Base-by-base conservation (phyloP, 2,329 filamentous ascomycete species). In the Colletotrichum euphorbiae region DNA sequence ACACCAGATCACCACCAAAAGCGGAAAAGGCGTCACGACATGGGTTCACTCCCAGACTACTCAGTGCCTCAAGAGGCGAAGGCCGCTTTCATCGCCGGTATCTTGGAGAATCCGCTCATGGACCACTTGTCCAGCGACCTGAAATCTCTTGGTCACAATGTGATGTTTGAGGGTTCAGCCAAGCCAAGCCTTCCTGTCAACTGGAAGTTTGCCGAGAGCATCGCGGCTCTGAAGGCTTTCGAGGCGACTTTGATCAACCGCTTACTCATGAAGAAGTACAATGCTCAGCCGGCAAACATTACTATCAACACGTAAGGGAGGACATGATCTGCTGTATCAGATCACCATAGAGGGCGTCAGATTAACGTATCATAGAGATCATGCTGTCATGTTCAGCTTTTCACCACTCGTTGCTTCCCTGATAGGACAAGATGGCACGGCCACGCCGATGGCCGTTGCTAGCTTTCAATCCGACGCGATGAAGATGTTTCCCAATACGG, bases 151-250 rank as follows among this genome's bases (percentile, higher is more conserved):
- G 55, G 38, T 7, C 61, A 59, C 12, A 54, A 65, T 36, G 77
- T 84, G 46, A 74, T 71, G 0, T 86, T 85, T 63, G 77, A 80
- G 24, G 85, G 85, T 4, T 76, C 72, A 15, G 72, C 77, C 24
- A 73, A 74, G 31, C 84, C 84, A 0, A 82, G 77, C 50, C 79
- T 87, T 9, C 84, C 85, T 0, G 83, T 88, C 73, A 86, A 85
- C 58, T 88, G 86, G 85, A 79, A 85, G 2, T 85, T 87, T 57
- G 84, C 85, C 2, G 85, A 87, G 72, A 85, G 83, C 52, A 81
- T 85, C 1, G 79, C 84, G 0, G 76, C 83, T 1, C 70, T 86
- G 31, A 86, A 85, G 71, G 84, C 76, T 1, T 74, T 84, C 17
- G 83, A 86, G 71, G 84, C 83, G 8, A 78, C 79, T 0, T 76